A percentile compares a stretch with the other conserved stretches of the same genome.
These are phyloP conservation scores for Gossypium raimondii DNA, from an alignment of 345 rosid species.

Conservation along the genomic window DNA sequence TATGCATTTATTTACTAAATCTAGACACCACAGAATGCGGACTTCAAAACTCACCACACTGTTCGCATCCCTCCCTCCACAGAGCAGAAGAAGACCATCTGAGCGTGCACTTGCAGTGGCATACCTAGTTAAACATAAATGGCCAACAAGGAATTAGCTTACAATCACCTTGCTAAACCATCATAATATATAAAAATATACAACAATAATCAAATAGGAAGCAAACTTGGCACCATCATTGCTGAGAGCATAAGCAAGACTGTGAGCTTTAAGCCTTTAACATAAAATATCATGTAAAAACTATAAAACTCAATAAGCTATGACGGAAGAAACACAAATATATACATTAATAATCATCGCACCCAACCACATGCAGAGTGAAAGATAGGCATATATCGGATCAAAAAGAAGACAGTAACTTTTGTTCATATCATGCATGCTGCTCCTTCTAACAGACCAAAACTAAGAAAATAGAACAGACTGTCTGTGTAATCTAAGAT, in stretches of 20 bases:
- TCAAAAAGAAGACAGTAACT: background rate
- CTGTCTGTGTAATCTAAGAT: background rate
- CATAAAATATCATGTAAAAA: background rate
- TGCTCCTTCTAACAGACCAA: background rate
- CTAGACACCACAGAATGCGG: background rate
- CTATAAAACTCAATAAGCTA: background rate
- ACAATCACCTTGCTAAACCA: background rate
- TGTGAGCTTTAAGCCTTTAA: conserved; percentile 1
- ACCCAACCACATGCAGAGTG: background rate
- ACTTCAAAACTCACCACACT: conserved; percentile 69
- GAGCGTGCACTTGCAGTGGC: conserved; percentile 99
- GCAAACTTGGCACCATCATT: background rate
- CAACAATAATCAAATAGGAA: background rate
- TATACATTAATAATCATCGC: background rate
- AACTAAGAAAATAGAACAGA: background rate
- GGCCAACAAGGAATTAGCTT: conserved; percentile 14
- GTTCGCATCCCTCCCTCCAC: conserved; percentile 97
- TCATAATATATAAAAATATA: background rate
- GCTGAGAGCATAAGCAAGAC: background rate
- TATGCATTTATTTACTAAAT: background rate
- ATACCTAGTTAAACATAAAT: conserved; percentile 54
- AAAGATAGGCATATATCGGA: background rate
- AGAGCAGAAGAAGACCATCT: conserved; percentile 97
- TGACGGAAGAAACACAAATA: background rate
- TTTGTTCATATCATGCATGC: background rate